phyloP scores from a whole-genome alignment of 305 asterid genomes.

The Solanum hybrid region DNA sequence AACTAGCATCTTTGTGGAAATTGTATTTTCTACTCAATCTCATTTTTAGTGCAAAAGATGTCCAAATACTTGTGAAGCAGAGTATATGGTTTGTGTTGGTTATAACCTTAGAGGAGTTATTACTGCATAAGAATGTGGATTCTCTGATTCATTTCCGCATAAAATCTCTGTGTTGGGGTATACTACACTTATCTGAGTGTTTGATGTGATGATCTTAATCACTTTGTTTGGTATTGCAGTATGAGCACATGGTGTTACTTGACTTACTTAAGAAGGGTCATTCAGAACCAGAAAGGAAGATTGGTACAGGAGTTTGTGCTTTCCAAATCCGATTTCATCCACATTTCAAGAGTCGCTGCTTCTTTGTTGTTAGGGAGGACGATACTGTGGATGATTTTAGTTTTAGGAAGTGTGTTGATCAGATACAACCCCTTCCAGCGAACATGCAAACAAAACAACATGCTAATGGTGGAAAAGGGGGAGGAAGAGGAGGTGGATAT shows the following conservation, averaged over 20 bases:
- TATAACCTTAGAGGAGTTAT: too few relatives aligned
- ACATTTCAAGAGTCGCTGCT: conserved; percentile 73
- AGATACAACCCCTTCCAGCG: conserved; percentile 64
- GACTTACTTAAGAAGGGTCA: conserved; percentile 86
- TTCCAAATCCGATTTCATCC: conserved; percentile 82
- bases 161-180: too few relatives aligned
- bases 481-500: conserved; percentile 31
- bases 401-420: conserved; percentile 89
- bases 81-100: background rate
- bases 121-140: too few relatives aligned
- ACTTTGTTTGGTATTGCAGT: conserved; percentile 29
- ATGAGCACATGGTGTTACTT: conserved; percentile 48
- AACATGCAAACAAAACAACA: conserved; percentile 64
- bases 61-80: background rate
- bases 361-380: conserved; percentile 73
- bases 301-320: conserved; percentile 47
- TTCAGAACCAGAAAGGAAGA: conserved; percentile 62
- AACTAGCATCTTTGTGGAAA: background rate
- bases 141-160: too few relatives aligned
- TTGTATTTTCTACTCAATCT: background rate
- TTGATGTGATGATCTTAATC: background rate
- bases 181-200: background rate
- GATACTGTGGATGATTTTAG: conserved; percentile 73
- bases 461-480: conserved; percentile 32
- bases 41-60: background rate